A percentile compares a stretch with the other conserved stretches of the same genome.
These are phyloP conservation scores for Fusarium metavorans DNA, from an alignment of 2,329 filamentous ascomycete species.

Conservation along the genomic window DNA sequence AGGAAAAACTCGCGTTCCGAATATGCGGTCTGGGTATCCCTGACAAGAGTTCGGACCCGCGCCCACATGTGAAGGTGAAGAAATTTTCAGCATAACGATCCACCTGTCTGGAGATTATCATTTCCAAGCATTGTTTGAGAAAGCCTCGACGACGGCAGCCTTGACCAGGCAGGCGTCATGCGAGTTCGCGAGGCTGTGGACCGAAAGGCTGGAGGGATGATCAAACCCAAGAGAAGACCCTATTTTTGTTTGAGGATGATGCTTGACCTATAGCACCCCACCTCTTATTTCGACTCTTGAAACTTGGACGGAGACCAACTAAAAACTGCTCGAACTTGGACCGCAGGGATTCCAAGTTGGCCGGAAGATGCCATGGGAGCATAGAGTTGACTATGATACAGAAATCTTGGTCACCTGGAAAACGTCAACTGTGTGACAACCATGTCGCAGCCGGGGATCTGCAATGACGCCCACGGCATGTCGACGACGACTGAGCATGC, in stretches of 20 bases:
- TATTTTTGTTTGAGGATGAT: slow-evolving; percentile 27
- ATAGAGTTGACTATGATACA: slow-evolving; percentile 13
- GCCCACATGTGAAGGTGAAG: slow-evolving; percentile 32
- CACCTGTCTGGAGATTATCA: slow-evolving; percentile 40
- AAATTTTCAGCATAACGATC: slow-evolving; percentile 42
- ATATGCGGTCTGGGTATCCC: slow-evolving; percentile 44
- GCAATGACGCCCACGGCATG: slow-evolving; percentile 27
- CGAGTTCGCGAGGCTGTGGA: slow-evolving; percentile 37
- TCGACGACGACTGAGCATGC: slow-evolving; percentile 23
- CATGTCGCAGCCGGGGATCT: slow-evolving; percentile 37
- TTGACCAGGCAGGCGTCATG: slow-evolving; percentile 27
- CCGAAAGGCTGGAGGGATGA: slow-evolving; percentile 19
- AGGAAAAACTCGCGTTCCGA: slow-evolving; percentile 34
- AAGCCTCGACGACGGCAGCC: slow-evolving; percentile 20
- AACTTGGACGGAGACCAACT: slow-evolving; percentile 25
- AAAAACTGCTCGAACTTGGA: slow-evolving; percentile 6
- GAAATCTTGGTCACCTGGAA: slow-evolving; percentile 27
- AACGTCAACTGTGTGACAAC: slow-evolving; percentile 34
- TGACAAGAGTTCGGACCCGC: slow-evolving; percentile 32
- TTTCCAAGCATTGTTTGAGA: slow-evolving; percentile 32
- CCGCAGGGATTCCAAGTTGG: slow-evolving; percentile 21
- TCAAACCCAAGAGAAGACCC: slow-evolving; percentile 12
- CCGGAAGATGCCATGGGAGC: slow-evolving; percentile 11
- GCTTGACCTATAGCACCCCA: slow-evolving; percentile 15
- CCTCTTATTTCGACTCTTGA: slow-evolving; percentile 33